Evolutionary conservation across 257 asterid genomes (phyloP), one percentile per base, ranked within the genome.

Genomic region (Lavandula angustifolia): DNA sequence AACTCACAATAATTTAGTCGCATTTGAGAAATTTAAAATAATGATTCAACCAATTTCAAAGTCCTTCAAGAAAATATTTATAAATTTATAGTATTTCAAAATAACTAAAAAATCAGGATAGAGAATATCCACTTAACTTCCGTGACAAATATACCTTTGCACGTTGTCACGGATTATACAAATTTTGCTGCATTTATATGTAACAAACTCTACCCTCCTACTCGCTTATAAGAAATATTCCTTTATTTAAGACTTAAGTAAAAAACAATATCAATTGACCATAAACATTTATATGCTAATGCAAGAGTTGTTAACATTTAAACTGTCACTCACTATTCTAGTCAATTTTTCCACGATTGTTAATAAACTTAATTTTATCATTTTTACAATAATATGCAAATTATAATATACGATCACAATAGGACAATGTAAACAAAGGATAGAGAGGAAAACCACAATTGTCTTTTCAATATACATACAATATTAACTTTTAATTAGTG

Each of bases 151-250:
- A 68, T 62, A 55, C 68, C 61, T 37, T 35, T 54, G 70, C 29
- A 68, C 44, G 27, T 63, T 56, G 57, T 68, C 79, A 74, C 79
- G 75, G 71, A 17, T 57, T 34, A 41, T 18, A 32, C 16, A 66
- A 59, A 35, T 12, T 31, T 33, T 11, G 52, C 14, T 17, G n/a
- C 33, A 10, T n/a, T 50, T 11, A 6, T 6, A 33, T 4, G 29
- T 54, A 22, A 33, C 22, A 29, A 53, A 3, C n/a, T 57, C 34
- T 4, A 38, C 50, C 7, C 12, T 44, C 50, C 48, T 3, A 41
- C n/a, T n/a, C n/a, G n/a, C 46, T 41, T 41, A 9, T 41, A 12
- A 0, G 12, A 42, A 40, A 40, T 40, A 40, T 33, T 37, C 37
- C 48, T 37, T 18, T 17, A 6, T 0, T 7, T 14, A 48, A 9